Conservation (phyloP, 257 asterid genomes). For the Cruciata laevipes region DNA sequence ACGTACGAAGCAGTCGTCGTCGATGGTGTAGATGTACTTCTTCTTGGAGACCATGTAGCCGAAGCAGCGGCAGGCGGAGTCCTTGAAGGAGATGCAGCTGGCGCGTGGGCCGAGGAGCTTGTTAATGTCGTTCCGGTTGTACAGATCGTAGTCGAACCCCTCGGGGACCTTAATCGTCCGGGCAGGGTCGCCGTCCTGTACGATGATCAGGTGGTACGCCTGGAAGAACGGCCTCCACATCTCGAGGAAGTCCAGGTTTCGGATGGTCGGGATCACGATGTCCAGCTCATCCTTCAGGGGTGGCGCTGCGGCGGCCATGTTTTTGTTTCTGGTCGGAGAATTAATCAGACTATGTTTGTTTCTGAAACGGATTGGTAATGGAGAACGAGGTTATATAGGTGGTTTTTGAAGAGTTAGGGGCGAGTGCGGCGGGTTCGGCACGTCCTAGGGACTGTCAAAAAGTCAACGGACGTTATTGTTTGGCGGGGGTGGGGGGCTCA, state of each 20-base stretch:
- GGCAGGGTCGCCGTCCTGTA: conserved; percentile 87
- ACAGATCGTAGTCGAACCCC: conserved; percentile 73
- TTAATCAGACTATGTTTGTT: not conserved
- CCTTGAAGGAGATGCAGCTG: conserved; percentile 87
- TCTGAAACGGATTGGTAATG: not conserved
- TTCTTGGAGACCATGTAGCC: conserved; percentile 91
- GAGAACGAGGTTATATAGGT: not conserved
- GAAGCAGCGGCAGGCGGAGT: conserved; percentile 92
- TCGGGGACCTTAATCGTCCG: conserved; percentile 73
- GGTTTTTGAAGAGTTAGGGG: not conserved
- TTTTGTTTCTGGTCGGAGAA: not conserved
- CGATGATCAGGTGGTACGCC: conserved; percentile 82
- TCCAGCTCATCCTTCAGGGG: conserved; percentile 75
- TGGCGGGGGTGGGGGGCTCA: conserved; percentile 40
- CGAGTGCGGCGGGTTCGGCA: conserved; percentile 23
- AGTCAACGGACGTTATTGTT: conserved; percentile 14
- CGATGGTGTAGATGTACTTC: conserved; percentile 93
- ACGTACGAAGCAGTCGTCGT: conserved; percentile 88
- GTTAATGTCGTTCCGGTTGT: conserved; percentile 79
- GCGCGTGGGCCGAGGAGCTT: conserved; percentile 72
- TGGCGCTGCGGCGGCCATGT: conserved; percentile 51
- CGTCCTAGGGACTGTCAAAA: conserved; percentile 3
- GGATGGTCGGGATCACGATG: conserved; percentile 83
- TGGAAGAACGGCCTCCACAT: conserved; percentile 92
- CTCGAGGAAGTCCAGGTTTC: conserved; percentile 81